Evolutionary conservation across 192 early-diverging fungal genomes (phyloP), one percentile per base, ranked within the genome.

Genomic region (Backusella circina): DNA sequence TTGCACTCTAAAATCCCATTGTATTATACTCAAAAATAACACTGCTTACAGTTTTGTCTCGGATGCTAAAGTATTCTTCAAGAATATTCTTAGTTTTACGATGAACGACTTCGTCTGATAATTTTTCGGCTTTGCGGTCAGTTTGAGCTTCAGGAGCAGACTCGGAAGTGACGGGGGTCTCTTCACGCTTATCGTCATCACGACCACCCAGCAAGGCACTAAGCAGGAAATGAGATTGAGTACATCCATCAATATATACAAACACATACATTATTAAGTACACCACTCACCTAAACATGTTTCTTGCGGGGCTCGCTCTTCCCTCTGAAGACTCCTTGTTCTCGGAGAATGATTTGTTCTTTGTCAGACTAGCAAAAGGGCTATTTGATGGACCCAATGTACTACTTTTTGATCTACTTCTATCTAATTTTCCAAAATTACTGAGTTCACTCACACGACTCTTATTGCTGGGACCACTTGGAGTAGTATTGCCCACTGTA

Each of bases 361-460:
- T 76, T 18, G n/a, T 71, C 54, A 82, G 72, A 32, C 68, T 73
- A 39, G 69, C 23, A 36, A 78, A 77, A 26, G 72, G 80, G 67
- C 76, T 78, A 38, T 54, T 75, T 51, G 30, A 72, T 44, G 90
- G 86, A 70, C 93, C 88, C 39, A 91, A 82, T 47, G 82, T 87
- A n/a, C 84, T 73, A 10, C 75, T 73, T 67, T 82, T 76, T 51
- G 80, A 70, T 81, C 89, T 89, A 75, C 87, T 86, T 66, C 88
- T 86, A 65, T 83, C 83, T 4, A 91, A 79, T 68, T 93, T 87
- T 39, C 95, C 95, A 83, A 96, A 95, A 57, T 86, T 85, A 23
- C 88, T 83, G 41, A 95, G 76, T 74, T 97, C 93, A 18, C 28
- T 33, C 5, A 35, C 65, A 8, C 54, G 54, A 8, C 8, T 61